Base-by-base conservation (phyloP, 176 grass and related monocot species). In the Cenchrus americanus region DNA sequence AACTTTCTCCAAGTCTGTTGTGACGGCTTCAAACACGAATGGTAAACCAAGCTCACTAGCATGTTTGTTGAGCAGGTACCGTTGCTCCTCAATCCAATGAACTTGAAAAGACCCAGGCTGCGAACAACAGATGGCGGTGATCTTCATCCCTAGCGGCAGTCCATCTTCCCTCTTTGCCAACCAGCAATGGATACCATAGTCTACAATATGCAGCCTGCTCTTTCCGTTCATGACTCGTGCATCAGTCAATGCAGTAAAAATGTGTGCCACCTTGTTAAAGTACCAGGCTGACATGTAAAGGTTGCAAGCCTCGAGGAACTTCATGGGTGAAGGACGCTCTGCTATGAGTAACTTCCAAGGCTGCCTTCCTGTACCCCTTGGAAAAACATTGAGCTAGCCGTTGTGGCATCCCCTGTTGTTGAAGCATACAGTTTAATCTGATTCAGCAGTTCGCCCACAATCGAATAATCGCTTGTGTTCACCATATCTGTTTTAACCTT, bases 401-500 rank as follows among this genome's bases (percentile, higher is more conserved):
- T 75, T 95, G 90, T 86, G 24, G 85, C 87, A 70, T 95, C 90
- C 43, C 93, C 93, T 8, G 43, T 66, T 12, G 75, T 27, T 2
- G 90, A 92, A 7, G 93, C 76, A 32, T 92, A 69, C 51, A 84
- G 82, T 27, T 84, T 86, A 55, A 95, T 92, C 79, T 95, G 90
- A 68, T 70, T 88, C 43, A 95, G 59, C 50, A 90, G 69, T 26
- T 90, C 82, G 6, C 9, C 40, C 7, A 87, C 86, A n/a, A 71
- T 80, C 21, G 66, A 64, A 14, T 22, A 64, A 67, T 92, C 83
- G 5, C 82, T 80, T 1, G 74, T 59, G 27, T 88, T 82, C 24
- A 95, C 90, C 19, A 89, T 46, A 66, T 66, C 44, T 24, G 44
- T 17, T 12, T 0, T 27, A 6, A 9, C n/a, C 48, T 80, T 54